Evolutionary conservation across 169 alveolate species (phyloP), one percentile per base, ranked within the genome.

Genomic region (Plasmodium chabaudi): DNA sequence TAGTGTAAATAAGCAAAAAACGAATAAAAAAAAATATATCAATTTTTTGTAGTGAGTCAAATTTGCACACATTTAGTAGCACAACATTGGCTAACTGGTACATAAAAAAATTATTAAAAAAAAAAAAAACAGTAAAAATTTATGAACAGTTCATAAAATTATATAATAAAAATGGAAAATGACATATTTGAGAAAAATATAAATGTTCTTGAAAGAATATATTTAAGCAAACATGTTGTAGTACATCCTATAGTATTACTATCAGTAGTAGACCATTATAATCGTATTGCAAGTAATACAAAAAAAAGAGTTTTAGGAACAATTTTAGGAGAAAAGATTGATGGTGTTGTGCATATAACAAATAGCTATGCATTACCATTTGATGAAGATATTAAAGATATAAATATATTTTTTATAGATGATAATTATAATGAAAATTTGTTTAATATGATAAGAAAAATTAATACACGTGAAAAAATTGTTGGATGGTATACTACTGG

Each of bases 401-500:
- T 99, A 1, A 96, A 96, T 89, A 98, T 99, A 17, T 99, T 99
- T 99, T 99, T 94, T 91, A 93, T 99, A 19, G 99, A 99, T 89
- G 99, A 98, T 91, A 97, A 97, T 91, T 99, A 97, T 90, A 99
- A 97, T 87, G 99, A 99, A 87, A 94, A 95, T 60, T 97, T 98
- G 97, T 98, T 95, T 91, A 95, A 92, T 77, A 98, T 99, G 99
- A 98, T 98, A 95, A 98, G 97, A 87, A 97, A 97, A 94, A 98
- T 96, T 17, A 97, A 97, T 89, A 95, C 98, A 6, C 96, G 96
- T 89, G 99, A 99, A 92, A 95, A 96, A 93, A 97, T 99, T 44
- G 96, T 99, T 19, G 99, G 99, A 9, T 99, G 99, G 99, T 99
- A 99, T 93, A 95, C 99, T 34, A 97, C 99, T 47, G 99, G 99